A percentile compares a stretch with the other conserved stretches of the same genome.
Conservation (phyloP, 192 early-diverging fungal genomes). For the Oehlia diaphana region DNA sequence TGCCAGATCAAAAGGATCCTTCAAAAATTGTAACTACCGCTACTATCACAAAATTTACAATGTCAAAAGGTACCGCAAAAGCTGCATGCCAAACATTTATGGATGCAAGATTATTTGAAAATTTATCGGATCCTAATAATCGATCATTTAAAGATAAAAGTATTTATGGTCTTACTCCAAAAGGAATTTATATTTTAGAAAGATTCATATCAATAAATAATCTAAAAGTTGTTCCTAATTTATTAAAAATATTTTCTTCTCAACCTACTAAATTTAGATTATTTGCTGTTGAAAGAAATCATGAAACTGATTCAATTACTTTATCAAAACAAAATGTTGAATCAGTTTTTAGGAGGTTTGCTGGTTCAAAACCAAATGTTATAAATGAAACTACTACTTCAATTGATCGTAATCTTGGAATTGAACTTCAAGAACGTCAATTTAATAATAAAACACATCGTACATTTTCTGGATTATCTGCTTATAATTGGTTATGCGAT, state of each 20-base stretch:
- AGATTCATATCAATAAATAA: slow-evolving; percentile 47
- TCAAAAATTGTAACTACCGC: slow-evolving; percentile 50
- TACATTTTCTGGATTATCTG: slow-evolving; percentile 48
- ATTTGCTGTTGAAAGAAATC: slow-evolving; percentile 40
- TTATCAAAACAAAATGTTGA: slow-evolving; percentile 42
- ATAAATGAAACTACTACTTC: neutral
- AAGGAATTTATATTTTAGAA: slow-evolving; percentile 51
- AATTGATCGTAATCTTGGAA: slow-evolving; percentile 38
- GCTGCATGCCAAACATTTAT: slow-evolving; percentile 53
- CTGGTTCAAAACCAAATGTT: slow-evolving; percentile 45
- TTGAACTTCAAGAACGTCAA: slow-evolving; percentile 45
- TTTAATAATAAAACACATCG: slow-evolving; percentile 38
- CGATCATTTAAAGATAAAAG: slow-evolving; percentile 46
- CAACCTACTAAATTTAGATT: slow-evolving; percentile 29
- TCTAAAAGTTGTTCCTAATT: slow-evolving; percentile 36
- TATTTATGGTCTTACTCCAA: slow-evolving; percentile 48
- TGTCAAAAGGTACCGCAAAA: slow-evolving; percentile 55
- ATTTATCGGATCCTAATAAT: slow-evolving; percentile 42
- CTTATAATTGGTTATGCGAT: slow-evolving; percentile 53
- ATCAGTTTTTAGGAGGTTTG: slow-evolving; percentile 46
- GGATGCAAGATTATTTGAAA: slow-evolving; percentile 50
- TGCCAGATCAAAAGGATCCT: slow-evolving; percentile 50
- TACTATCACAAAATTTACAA: slow-evolving; percentile 57
- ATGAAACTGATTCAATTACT: slow-evolving; percentile 49
- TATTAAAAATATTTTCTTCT: slow-evolving; percentile 32